Percentiles rank a stretch among this genome's conserved stretches.
Conservation (phyloP, 371 early-diverging fungal species). For the Circinella minor region DNA sequence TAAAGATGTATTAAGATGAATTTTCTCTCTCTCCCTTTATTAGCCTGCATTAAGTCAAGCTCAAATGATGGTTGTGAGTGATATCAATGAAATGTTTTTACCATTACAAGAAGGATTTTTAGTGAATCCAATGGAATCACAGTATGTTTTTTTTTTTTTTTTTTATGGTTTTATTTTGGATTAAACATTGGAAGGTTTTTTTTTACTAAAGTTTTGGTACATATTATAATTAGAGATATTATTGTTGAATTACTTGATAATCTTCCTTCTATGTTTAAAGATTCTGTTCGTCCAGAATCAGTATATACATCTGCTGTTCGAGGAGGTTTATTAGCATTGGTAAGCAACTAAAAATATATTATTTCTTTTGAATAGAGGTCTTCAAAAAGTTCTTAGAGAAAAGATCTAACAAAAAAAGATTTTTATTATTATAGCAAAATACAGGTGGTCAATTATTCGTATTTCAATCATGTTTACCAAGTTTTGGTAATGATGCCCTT, state of each 20-base stretch:
- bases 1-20: no score
- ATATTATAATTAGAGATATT: slow-evolving; percentile 53
- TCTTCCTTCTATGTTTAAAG: slow-evolving; percentile 85
- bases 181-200: no score
- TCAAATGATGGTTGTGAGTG: slow-evolving; percentile 96
- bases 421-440: slow-evolving; percentile 21
- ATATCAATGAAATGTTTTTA: slow-evolving; percentile 91
- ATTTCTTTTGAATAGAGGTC: no score
- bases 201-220: background rate
- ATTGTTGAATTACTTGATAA: slow-evolving; percentile 84
- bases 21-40: no score
- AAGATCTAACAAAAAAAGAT: background rate
- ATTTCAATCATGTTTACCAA: slow-evolving; percentile 92
- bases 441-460: slow-evolving; percentile 88
- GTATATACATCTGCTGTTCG: slow-evolving; percentile 87
- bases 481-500: slow-evolving; percentile 85
- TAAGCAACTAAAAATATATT: slow-evolving; percentile 23
- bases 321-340: slow-evolving; percentile 82
- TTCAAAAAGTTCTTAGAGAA: no score
- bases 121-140: slow-evolving; percentile 82
- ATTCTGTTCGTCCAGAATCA: slow-evolving; percentile 77
- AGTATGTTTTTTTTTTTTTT: slow-evolving; percentile 29
- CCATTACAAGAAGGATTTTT: slow-evolving; percentile 92
- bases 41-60: slow-evolving; percentile 82
- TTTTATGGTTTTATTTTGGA: no score